Evolutionary conservation across 306 rosid species (phyloP).

Genomic region (Quercus variabilis): DNA sequence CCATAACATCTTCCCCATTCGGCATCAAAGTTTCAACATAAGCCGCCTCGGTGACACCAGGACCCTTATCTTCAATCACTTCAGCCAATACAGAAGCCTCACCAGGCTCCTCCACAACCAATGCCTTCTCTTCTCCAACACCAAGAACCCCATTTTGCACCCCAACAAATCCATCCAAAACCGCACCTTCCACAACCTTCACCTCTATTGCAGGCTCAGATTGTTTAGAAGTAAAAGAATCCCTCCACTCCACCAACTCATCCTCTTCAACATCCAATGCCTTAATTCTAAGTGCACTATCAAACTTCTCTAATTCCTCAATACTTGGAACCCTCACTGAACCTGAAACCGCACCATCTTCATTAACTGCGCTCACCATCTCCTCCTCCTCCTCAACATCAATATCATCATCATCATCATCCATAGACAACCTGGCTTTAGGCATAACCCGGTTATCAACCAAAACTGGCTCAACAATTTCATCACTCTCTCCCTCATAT

Average conservation of each 20-base stretch:
- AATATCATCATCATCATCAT: slow-evolving; percentile 28
- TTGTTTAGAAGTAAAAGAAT: slow-evolving; percentile 15
- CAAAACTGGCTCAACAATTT: slow-evolving; percentile 11
- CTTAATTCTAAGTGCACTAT: slow-evolving; percentile 27
- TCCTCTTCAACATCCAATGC: slow-evolving; percentile 19
- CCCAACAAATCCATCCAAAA: slow-evolving; percentile 10
- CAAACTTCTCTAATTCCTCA: slow-evolving; percentile 15
- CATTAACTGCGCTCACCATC: slow-evolving; percentile 18
- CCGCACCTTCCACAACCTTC: neutral
- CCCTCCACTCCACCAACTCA: slow-evolving; percentile 2
- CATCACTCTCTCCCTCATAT: slow-evolving; percentile 14
- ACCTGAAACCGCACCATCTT: slow-evolving; percentile 14
- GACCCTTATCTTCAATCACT: slow-evolving; percentile 19
- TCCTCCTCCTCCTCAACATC: slow-evolving; percentile 10
- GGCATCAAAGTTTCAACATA: slow-evolving; percentile 5
- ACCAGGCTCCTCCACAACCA: slow-evolving; percentile 15
- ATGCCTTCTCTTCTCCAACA: neutral
- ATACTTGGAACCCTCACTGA: slow-evolving; percentile 5
- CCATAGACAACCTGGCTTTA: slow-evolving; percentile 51
- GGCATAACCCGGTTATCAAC: slow-evolving; percentile 38
- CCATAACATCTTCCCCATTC: neutral
- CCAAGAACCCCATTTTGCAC: slow-evolving; percentile 1
- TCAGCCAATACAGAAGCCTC: neutral
- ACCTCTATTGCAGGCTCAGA: slow-evolving; percentile 15
- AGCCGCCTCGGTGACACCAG: slow-evolving; percentile 3